Conservation (phyloP, 2,329 filamentous ascomycete species). For the Exophiala spinifera region DNA sequence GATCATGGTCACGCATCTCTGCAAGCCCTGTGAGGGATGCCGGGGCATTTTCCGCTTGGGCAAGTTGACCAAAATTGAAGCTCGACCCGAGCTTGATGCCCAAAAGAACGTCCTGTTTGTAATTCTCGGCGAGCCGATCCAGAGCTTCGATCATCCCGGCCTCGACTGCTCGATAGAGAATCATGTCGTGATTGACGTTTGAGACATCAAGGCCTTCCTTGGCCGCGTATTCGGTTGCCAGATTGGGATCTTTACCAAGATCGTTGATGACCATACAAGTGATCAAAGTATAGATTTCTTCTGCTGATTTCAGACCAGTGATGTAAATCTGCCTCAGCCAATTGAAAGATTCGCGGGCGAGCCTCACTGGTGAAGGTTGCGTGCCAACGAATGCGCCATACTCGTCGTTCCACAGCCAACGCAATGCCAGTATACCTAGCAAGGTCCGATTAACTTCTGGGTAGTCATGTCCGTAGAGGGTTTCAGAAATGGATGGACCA, state of each 20-base stretch:
- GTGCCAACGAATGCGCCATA: conserved; percentile 34
- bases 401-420: conserved; percentile 37
- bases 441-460: conserved; percentile 41
- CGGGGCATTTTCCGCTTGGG: conserved; percentile 38
- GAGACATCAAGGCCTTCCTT: conserved; percentile 10
- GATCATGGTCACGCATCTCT: conserved; percentile 28
- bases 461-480: conserved; percentile 33
- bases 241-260: conserved; percentile 37
- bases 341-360: conserved; percentile 32
- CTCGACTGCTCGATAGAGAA: conserved; percentile 33
- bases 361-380: conserved; percentile 28
- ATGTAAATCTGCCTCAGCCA: conserved; percentile 28
- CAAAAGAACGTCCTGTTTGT: conserved; percentile 31
- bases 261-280: conserved; percentile 38
- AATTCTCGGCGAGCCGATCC: conserved; percentile 22
- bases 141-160: conserved; percentile 32
- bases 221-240: conserved; percentile 29
- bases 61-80: conserved; percentile 40
- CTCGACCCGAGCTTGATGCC: conserved; percentile 36
- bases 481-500: conserved; percentile 31
- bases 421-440: conserved; percentile 37
- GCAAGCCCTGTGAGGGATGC: conserved; percentile 31
- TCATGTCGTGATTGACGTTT: conserved; percentile 34
- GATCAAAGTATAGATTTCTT: conserved; percentile 34
- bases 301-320: conserved; percentile 14